Percentiles rank a stretch among this genome's conserved stretches.
Evolutionary conservation across 345 rosid genomes (phyloP).

Genomic region (Camelina neglecta): DNA sequence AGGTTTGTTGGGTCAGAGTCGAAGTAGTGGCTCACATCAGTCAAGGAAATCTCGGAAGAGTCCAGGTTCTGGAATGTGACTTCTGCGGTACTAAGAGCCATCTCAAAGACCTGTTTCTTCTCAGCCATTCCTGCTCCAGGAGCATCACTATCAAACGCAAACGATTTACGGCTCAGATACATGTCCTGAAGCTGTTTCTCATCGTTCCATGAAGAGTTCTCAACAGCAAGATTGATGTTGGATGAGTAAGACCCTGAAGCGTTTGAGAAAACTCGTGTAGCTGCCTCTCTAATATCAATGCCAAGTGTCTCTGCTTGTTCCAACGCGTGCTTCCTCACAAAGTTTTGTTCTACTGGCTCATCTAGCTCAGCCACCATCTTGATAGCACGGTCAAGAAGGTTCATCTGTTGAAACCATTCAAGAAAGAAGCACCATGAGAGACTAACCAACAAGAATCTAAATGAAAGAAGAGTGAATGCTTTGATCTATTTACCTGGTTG

Average conservation of each 20-base stretch:
- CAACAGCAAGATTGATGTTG: conserved; percentile 90
- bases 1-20: conserved; percentile 96
- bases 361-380: conserved; percentile 99
- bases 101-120: conserved; percentile 88
- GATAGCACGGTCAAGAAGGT: conserved; percentile 93
- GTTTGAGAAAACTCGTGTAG: conserved; percentile 94
- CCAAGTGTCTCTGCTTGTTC: conserved; percentile 92
- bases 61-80: conserved; percentile 98
- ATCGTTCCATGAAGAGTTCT: conserved; percentile 99
- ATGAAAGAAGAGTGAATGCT: neutral
- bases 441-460: conserved; percentile 1
- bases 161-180: conserved; percentile 97
- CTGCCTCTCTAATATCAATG: conserved; percentile 82
- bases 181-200: conserved; percentile 99
- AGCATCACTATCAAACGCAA: conserved; percentile 91
- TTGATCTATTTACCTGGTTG: conserved; percentile 68
- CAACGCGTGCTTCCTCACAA: conserved; percentile 84
- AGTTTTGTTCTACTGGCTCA: conserved; percentile 86
- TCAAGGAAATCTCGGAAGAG: conserved; percentile 92
- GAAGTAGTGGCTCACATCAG: conserved; percentile 98
- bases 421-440: conserved; percentile 32
- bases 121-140: conserved; percentile 95
- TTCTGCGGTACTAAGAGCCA: conserved; percentile 95
- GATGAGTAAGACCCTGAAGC: conserved; percentile 98
- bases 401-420: conserved; percentile 62